Percentiles rank a stretch among this genome's conserved stretches.
Evolutionary conservation across 1,139 yeast genomes (phyloP).

Genomic region (Yamadazyma triangularis): DNA sequence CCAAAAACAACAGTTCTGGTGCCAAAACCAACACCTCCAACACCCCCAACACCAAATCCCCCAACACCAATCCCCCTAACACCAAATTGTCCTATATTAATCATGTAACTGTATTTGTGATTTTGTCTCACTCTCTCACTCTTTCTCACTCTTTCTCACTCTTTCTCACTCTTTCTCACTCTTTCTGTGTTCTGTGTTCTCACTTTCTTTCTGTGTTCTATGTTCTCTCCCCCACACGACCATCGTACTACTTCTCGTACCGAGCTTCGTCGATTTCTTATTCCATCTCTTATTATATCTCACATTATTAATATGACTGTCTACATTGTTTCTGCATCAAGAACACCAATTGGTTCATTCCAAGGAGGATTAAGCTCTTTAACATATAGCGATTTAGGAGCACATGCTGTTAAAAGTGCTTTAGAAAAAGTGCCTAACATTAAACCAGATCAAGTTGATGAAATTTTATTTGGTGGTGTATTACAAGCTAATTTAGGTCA

Average conservation of each 20-base stretch:
- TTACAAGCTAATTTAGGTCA: conserved; percentile 93
- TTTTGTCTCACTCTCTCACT: neutral
- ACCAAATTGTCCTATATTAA: neutral
- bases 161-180: too few relatives aligned
- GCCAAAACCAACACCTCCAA: neutral
- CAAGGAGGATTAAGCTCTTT: conserved; percentile 77
- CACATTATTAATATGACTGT: conserved; percentile 41
- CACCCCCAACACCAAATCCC: neutral
- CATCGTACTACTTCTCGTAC: conserved; percentile 3
- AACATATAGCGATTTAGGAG: conserved; percentile 80
- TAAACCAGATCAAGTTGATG: conserved; percentile 77
- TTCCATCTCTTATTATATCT: too few relatives aligned
- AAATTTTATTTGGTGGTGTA: conserved; percentile 89
- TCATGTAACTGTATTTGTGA: too few relatives aligned
- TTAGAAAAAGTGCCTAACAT: conserved; percentile 67
- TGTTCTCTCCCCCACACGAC: neutral
- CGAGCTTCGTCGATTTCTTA: too few relatives aligned
- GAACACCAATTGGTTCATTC: conserved; percentile 95
- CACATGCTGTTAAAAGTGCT: conserved; percentile 88
- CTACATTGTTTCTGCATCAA: conserved; percentile 83
- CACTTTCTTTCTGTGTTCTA: neutral
- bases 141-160: neutral
- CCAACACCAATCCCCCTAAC: neutral
- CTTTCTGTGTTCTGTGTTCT: too few relatives aligned
- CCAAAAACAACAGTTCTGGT: too few relatives aligned